Evolutionary conservation across 2,329 filamentous ascomycete genomes (phyloP), one percentile per base, ranked within the genome.

Genomic region (Gnomoniopsis sp.): DNA sequence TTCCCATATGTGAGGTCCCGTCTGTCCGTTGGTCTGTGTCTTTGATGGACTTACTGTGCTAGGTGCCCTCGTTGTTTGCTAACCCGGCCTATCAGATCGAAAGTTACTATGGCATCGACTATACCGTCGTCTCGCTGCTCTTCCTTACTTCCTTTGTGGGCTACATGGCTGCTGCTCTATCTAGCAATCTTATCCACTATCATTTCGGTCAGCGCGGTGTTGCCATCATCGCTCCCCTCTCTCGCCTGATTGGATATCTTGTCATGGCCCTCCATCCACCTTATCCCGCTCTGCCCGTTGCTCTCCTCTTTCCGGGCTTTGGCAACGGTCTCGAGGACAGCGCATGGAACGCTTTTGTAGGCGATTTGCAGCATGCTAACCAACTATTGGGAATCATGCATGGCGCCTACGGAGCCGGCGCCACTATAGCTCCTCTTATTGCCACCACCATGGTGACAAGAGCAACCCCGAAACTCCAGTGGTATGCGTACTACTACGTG

Each of bases 401-500:
- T 69, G 88, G 83, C 1, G 83, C 83, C 41, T 93, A 91, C 67
- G 88, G 88, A 0, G 67, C 90, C 0, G 90, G 90, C 0, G 90
- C 86, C 1, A 87, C 88, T 0, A 75, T 91, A 14, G 78, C 81
- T 3, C 90, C 89, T 0, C 71, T 93, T 7, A 79, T 91, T 60
- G 88, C 89, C 1, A 91, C 90, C 0, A 81, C 82, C 4, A 86
- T 93, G 82, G 83, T 93, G 38, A 85, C 87, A 0, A 85, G 84
- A 63, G 84, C 75, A 0, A 64, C 74, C 3, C 34, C 21, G 19
- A 30, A 46, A n/a, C 68, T 88, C 53, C 76, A 76, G 0, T 95
- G 90, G 90, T 91, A 87, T 65, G 77, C 77, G 12, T 93, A 88
- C 71, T 93, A 90, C 72, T 91, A 91, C 68, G 73, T 91, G 57